These are phyloP conservation scores for Paratinospora sagittata DNA, from an alignment of 164 flowering plant species.

Conservation along the genomic window DNA sequence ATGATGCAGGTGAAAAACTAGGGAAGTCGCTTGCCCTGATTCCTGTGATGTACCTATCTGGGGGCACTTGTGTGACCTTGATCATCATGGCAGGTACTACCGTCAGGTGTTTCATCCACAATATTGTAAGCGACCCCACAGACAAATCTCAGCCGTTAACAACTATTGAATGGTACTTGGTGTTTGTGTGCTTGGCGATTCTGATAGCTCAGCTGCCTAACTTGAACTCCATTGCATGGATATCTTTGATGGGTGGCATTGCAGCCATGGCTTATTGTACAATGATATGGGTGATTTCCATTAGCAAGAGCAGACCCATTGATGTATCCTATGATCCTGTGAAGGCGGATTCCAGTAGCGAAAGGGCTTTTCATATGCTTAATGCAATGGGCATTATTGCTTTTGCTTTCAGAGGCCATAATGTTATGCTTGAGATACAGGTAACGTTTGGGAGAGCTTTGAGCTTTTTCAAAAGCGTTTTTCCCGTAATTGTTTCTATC, in stretches of 20 bases:
- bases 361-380: conserved; percentile 31
- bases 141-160: conserved; percentile 39
- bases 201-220: conserved; percentile 58
- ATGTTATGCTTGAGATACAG: conserved; percentile 73
- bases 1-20: conserved; percentile 44
- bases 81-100: conserved; percentile 58
- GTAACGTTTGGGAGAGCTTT: too few relatives aligned
- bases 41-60: conserved; percentile 66
- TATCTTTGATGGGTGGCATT: conserved; percentile 55
- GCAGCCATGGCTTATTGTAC: conserved; percentile 56
- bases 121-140: conserved; percentile 36
- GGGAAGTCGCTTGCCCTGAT: conserved; percentile 36
- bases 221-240: conserved; percentile 62
- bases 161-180: conserved; percentile 63
- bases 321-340: conserved; percentile 31
- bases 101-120: conserved; percentile 39
- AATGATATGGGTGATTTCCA: conserved; percentile 45
- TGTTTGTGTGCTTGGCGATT: conserved; percentile 48
- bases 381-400: conserved; percentile 70
- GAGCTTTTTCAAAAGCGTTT: too few relatives aligned
- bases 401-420: conserved; percentile 84
- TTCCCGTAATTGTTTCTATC: too few relatives aligned
- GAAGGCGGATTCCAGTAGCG: conserved; percentile 11
- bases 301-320: conserved; percentile 29
- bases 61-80: conserved; percentile 57